phyloP scores from a whole-genome alignment of 2,329 filamentous ascomycete species.

The Colletotrichum caudatum region DNA sequence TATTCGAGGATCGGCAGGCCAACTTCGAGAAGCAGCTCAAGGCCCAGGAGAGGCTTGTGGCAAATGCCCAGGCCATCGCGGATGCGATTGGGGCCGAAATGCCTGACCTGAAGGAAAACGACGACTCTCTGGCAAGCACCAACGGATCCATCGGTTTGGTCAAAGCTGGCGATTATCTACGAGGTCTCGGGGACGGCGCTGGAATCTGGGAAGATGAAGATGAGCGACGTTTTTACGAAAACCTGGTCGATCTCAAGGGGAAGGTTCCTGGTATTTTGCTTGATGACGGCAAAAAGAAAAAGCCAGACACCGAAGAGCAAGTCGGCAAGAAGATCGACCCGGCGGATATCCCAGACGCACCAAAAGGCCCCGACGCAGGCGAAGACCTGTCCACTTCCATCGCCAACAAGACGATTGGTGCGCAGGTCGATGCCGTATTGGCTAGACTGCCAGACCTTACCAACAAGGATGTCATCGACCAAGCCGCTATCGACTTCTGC shows the following conservation, averaged over 20 bases:
- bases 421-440: constrained; percentile 92
- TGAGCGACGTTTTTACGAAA: constrained; percentile 97
- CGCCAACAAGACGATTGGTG: constrained; percentile 96
- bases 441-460: constrained; percentile 90
- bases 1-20: constrained; percentile 96
- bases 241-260: constrained; percentile 92
- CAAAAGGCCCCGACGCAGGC: constrained; percentile 64
- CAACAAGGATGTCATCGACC: constrained; percentile 90
- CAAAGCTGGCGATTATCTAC: constrained; percentile 92
- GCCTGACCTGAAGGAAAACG: constrained; percentile 90
- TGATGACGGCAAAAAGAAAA: constrained; percentile 96
- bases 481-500: constrained; percentile 95
- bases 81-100: constrained; percentile 91
- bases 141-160: constrained; percentile 90
- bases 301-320: constrained; percentile 82
- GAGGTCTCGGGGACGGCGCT: constrained; percentile 87
- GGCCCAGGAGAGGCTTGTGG: constrained; percentile 87
- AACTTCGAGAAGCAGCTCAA: constrained; percentile 97
- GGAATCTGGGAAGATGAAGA: constrained; percentile 99
- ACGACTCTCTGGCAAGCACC: constrained; percentile 72
- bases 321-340: constrained; percentile 79
- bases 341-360: constrained; percentile 59
- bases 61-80: constrained; percentile 91
- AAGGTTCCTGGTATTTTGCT: constrained; percentile 94
- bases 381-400: constrained; percentile 95